Percentiles rank a stretch among this genome's conserved stretches.
Evolutionary conservation across 345 rosid species (phyloP).

Genomic region (Populus tremula): DNA sequence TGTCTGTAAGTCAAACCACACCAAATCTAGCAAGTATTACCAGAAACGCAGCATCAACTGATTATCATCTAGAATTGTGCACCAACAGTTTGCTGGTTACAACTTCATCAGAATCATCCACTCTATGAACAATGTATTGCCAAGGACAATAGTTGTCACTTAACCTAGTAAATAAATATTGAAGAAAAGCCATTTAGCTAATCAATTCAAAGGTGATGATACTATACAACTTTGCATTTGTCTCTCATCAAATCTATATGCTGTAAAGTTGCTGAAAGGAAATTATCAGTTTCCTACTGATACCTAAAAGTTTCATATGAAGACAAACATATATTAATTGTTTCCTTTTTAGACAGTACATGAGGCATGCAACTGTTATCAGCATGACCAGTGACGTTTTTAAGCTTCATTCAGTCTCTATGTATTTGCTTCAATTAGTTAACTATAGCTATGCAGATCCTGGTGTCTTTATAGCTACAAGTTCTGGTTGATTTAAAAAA

Average conservation of each 20-base stretch:
- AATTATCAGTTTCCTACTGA: background rate
- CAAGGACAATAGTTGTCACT: background rate
- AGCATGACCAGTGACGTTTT: background rate
- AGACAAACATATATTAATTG: background rate
- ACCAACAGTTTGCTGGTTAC: background rate
- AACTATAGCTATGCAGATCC: background rate
- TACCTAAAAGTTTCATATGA: background rate
- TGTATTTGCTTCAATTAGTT: background rate
- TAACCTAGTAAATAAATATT: background rate
- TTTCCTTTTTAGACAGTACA: background rate
- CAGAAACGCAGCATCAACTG: background rate
- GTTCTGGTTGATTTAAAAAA: background rate
- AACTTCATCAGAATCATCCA: constrained; percentile 2
- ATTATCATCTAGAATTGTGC: background rate
- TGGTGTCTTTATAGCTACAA: background rate
- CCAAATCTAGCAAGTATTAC: constrained; percentile 2
- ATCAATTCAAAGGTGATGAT: background rate
- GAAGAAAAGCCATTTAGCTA: background rate
- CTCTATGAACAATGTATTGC: background rate
- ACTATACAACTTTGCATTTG: background rate
- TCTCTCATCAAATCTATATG: background rate
- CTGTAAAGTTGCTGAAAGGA: background rate
- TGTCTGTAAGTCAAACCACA: background rate
- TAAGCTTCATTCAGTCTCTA: background rate
- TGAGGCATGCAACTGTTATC: background rate